Percentiles rank a stretch among this genome's conserved stretches.
Evolutionary conservation across 306 rosid species (phyloP).

Genomic region (Malus sieversii): DNA sequence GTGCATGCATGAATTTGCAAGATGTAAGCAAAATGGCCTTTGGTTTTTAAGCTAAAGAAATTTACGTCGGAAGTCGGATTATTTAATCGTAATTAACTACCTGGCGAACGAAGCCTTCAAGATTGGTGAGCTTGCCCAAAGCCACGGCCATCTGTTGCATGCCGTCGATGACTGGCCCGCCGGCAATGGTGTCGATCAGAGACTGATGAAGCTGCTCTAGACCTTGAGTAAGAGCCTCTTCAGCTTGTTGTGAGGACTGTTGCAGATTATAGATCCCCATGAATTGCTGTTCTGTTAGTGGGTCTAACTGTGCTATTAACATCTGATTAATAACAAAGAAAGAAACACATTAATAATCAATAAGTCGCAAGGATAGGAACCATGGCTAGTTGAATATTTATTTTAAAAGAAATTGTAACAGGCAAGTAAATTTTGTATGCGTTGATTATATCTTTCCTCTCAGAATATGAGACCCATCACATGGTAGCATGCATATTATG

Average conservation of each 20-base stretch:
- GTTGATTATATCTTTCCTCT: background rate
- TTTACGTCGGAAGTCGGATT: background rate
- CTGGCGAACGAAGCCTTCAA: constrained; percentile 85
- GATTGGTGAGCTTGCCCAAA: constrained; percentile 59
- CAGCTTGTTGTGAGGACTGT: constrained; percentile 67
- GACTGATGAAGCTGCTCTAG: constrained; percentile 82
- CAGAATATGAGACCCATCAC: background rate
- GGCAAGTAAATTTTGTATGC: background rate
- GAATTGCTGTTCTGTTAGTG: constrained; percentile 75
- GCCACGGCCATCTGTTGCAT: constrained; percentile 82
- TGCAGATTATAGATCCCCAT: constrained; percentile 53
- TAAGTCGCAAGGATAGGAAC: background rate
- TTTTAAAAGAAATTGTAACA: background rate
- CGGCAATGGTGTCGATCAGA: constrained; percentile 60
- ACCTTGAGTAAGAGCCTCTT: constrained; percentile 84
- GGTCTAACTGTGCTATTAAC: constrained; percentile 67
- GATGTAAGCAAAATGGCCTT: background rate
- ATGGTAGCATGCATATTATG: background rate
- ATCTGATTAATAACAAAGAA: constrained; percentile 31
- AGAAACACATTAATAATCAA: background rate
- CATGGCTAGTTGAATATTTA: background rate
- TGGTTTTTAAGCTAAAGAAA: background rate
- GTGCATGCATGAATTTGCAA: background rate
- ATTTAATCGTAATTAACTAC: constrained; percentile 21
- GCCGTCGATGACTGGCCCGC: constrained; percentile 41